Evolutionary conservation across 352 stramenopile species (phyloP).

Genomic region (Thraustochytrium striatum): DNA sequence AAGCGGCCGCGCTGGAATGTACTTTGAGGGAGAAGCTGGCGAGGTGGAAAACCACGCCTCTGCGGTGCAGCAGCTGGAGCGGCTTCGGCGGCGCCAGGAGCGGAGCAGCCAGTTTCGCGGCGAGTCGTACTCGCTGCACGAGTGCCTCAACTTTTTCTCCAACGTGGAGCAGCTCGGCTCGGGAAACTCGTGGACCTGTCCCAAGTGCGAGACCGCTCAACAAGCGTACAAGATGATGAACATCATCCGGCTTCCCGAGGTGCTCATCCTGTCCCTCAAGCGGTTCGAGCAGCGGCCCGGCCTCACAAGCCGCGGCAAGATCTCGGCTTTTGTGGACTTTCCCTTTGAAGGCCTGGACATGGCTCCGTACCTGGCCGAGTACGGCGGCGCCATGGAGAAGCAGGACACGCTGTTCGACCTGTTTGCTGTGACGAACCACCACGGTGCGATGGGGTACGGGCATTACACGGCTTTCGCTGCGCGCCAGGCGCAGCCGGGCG

Average conservation of each 20-base stretch:
- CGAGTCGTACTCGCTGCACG: constrained; percentile 59
- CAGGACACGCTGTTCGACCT: constrained; percentile 67
- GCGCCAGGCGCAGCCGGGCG: constrained; percentile 60
- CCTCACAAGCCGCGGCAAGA: constrained; percentile 67
- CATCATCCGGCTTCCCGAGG: constrained; percentile 56
- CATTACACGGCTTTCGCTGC: constrained; percentile 78
- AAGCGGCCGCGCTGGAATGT: no score
- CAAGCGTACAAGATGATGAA: constrained; percentile 38
- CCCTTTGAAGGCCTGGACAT: constrained; percentile 75
- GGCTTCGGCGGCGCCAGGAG: no score
- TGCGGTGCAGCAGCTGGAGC: no score
- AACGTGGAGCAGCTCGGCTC: constrained; percentile 34
- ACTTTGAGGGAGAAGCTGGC: no score
- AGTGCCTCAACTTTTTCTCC: constrained; percentile 58
- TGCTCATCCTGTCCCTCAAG: constrained; percentile 77
- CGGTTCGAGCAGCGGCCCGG: constrained; percentile 62
- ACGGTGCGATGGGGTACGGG: constrained; percentile 76
- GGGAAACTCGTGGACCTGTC: constrained; percentile 36
- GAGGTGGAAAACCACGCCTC: no score
- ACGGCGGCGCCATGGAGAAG: constrained; percentile 54
- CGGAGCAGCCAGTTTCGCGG: no score
- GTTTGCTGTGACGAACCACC: constrained; percentile 81
- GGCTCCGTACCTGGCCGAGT: constrained; percentile 67
- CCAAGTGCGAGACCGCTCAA: constrained; percentile 38
- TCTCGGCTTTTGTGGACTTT: constrained; percentile 77